Evolutionary conservation across 352 stramenopile genomes (phyloP).

Genomic region (Phytophthora sp.): DNA sequence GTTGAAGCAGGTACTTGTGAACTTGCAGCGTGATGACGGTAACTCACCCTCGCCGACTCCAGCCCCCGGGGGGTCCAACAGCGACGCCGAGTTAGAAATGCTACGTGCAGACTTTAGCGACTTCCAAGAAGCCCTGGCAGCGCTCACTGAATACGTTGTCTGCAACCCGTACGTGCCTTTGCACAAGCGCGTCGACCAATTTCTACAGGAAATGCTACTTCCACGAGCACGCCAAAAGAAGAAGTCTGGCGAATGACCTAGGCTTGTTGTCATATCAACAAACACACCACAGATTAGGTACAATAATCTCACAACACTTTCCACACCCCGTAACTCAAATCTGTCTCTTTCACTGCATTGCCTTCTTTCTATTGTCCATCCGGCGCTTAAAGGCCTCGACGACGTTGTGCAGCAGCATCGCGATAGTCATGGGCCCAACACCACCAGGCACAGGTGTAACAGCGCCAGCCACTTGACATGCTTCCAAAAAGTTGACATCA

Average conservation of each 20-base stretch:
- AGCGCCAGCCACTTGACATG: conserved; percentile 77
- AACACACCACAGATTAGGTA: not conserved
- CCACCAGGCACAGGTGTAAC: conserved; percentile 98
- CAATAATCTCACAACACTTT: not conserved
- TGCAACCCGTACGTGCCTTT: conserved; percentile 82
- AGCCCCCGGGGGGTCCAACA: conserved; percentile 5
- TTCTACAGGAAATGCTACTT: conserved; percentile 78
- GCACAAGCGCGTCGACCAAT: conserved; percentile 80
- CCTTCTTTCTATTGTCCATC: conserved; percentile 42
- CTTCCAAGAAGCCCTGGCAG: conserved; percentile 75
- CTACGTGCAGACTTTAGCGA: conserved; percentile 64
- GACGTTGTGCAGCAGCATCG: conserved; percentile 94
- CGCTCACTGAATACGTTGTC: conserved; percentile 79
- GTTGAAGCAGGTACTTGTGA: conserved; percentile 79
- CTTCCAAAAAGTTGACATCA: conserved; percentile 95
- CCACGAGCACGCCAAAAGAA: conserved; percentile 79
- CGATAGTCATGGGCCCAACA: conserved; percentile 99
- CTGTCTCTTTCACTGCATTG: conserved; percentile 19
- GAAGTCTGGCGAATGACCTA: conserved; percentile 26
- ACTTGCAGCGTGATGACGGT: conserved; percentile 68
- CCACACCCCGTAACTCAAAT: not conserved
- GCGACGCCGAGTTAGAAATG: conserved; percentile 45
- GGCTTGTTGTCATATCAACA: not conserved
- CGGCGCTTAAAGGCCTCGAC: conserved; percentile 75
- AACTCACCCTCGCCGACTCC: conserved; percentile 2